Evolutionary conservation across 495 filamentous ascomycete species (phyloP).

Genomic region (Xylona heveae): DNA sequence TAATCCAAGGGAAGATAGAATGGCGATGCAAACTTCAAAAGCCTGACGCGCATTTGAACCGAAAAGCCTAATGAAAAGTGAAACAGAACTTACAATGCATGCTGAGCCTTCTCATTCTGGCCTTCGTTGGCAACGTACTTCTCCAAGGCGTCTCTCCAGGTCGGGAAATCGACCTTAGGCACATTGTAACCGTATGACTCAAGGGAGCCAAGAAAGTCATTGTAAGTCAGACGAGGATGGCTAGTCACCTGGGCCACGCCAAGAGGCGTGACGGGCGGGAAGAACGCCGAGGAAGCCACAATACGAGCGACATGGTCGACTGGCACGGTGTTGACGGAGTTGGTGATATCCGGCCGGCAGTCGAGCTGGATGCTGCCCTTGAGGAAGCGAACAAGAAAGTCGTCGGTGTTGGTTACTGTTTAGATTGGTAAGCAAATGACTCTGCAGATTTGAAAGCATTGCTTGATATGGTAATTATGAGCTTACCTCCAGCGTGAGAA

Average conservation of each 20-base stretch:
- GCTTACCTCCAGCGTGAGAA: constrained; percentile 35
- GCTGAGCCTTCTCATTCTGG: constrained; percentile 33
- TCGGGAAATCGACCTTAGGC: constrained; percentile 30
- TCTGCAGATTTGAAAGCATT: background rate
- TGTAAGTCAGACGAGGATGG: constrained; percentile 62
- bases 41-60: background rate
- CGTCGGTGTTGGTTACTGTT: constrained; percentile 6
- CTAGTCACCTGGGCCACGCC: constrained; percentile 59
- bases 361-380: constrained; percentile 76
- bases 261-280: constrained; percentile 28
- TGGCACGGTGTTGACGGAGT: constrained; percentile 81
- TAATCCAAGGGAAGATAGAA: background rate
- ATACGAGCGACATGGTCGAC: constrained; percentile 67
- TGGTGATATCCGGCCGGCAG: constrained; percentile 52
- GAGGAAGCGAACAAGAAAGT: constrained; percentile 40
- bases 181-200: constrained; percentile 59
- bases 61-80: background rate
- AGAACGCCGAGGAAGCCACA: constrained; percentile 50
- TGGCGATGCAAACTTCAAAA: background rate
- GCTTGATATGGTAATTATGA: too few species aligned
- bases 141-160: constrained; percentile 29
- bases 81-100: constrained; percentile 29
- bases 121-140: constrained; percentile 35
- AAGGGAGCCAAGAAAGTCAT: constrained; percentile 50
- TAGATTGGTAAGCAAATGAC: background rate